These are phyloP conservation scores for Aphanomyces invadans DNA, from an alignment of 352 stramenopile genomes.

Conservation along the genomic window DNA sequence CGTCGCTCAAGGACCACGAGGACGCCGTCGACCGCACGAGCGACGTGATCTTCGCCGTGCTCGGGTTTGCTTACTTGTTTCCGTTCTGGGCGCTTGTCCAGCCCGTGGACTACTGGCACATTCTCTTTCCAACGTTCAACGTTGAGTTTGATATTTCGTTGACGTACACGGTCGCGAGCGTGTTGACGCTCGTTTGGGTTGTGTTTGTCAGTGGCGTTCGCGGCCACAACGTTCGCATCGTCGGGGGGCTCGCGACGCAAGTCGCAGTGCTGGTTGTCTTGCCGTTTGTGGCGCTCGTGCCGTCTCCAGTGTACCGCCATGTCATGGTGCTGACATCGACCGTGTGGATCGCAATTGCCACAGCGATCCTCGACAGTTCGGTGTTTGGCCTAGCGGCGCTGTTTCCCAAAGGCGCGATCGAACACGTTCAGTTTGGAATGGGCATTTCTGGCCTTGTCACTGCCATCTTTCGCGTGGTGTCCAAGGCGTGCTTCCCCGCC, in stretches of 20 bases:
- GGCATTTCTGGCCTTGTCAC: neutral
- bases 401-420: neutral
- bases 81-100: neutral
- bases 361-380: conserved; percentile 3
- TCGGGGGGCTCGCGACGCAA: neutral
- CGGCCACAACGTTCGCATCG: neutral
- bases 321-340: neutral
- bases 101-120: conserved; percentile 7
- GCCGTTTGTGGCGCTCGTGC: neutral
- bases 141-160: conserved; percentile 1
- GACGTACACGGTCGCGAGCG: neutral
- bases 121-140: neutral
- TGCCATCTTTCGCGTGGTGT: neutral
- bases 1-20: neutral
- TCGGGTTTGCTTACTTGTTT: conserved; percentile 5
- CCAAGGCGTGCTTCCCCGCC: neutral
- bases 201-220: neutral
- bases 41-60: neutral
- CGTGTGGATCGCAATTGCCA: neutral
- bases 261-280: neutral
- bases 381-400: neutral
- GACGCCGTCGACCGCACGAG: conserved; percentile 30
- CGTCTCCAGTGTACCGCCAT: neutral
- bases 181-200: neutral
- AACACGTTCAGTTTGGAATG: conserved; percentile 1